Conservation (phyloP, 192 early-diverging fungal genomes). For the Gamsiella multidivaricata region DNA sequence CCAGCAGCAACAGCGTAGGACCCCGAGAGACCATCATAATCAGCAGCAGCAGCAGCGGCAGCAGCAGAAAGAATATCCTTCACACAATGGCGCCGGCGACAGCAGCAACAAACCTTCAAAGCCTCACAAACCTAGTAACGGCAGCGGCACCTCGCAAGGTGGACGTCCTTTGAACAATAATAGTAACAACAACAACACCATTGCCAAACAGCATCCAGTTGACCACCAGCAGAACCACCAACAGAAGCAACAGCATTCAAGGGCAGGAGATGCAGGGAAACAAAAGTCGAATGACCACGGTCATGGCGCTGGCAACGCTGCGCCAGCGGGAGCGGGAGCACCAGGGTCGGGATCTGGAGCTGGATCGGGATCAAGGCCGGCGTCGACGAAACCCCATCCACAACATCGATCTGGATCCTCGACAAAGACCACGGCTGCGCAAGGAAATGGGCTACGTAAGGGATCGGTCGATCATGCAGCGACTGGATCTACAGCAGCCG, state of each 20-base stretch:
- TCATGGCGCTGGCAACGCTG: neutral
- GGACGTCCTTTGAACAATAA: slow-evolving; percentile 38
- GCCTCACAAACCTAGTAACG: neutral
- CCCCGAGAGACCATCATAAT: neutral
- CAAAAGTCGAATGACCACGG: neutral
- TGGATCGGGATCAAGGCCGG: neutral
- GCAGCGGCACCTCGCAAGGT: neutral
- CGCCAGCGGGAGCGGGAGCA: neutral
- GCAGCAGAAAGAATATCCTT: neutral
- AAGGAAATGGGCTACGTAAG: slow-evolving; percentile 11
- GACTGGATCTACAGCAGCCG: neutral
- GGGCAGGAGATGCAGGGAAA: neutral
- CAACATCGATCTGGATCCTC: slow-evolving; percentile 15
- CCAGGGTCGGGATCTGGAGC: neutral
- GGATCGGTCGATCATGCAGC: slow-evolving; percentile 17
- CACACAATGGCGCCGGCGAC: slow-evolving; percentile 10
- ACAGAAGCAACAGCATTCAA: neutral
- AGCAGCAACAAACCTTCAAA: neutral
- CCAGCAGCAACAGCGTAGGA: slow-evolving; percentile 1
- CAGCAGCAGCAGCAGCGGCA: neutral
- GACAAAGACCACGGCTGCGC: no score
- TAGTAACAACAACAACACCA: no score
- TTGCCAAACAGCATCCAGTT: slow-evolving; percentile 4
- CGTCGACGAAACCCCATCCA: slow-evolving; percentile 2
- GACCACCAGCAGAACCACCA: neutral